phyloP scores from a whole-genome alignment of 2,329 filamentous ascomycete genomes.

The Aspergillus floridensis region DNA sequence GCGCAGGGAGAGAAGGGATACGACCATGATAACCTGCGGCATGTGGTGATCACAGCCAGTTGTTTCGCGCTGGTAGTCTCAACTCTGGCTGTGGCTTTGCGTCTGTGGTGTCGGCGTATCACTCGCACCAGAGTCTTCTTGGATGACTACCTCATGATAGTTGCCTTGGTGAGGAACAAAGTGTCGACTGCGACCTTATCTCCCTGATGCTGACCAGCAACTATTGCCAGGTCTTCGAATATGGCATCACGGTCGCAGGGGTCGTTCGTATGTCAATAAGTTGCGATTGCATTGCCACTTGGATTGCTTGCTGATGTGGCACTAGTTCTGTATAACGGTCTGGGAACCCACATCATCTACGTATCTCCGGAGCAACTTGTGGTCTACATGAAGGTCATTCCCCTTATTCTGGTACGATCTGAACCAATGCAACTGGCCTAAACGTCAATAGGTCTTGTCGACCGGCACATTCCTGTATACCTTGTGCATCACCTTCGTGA shows the following conservation, averaged over 20 bases:
- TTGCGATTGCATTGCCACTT: too few relatives aligned
- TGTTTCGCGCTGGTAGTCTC: slow-evolving; percentile 25
- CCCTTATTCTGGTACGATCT: not conserved
- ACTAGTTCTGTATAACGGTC: slow-evolving; percentile 24
- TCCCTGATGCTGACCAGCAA: slow-evolving; percentile 11
- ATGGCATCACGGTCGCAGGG: slow-evolving; percentile 24
- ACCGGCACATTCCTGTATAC: slow-evolving; percentile 26
- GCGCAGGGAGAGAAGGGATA: slow-evolving; percentile 11
- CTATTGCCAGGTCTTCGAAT: slow-evolving; percentile 19
- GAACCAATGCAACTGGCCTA: not conserved
- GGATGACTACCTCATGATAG: slow-evolving; percentile 15
- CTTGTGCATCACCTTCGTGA: slow-evolving; percentile 26
- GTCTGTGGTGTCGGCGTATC: slow-evolving; percentile 20
- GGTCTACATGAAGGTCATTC: slow-evolving; percentile 22
- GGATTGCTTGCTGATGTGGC: not conserved
- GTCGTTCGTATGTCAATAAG: slow-evolving; percentile 19
- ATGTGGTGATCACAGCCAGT: slow-evolving; percentile 28
- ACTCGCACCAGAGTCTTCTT: slow-evolving; percentile 16
- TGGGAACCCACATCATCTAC: slow-evolving; percentile 22
- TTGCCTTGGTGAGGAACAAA: slow-evolving; percentile 9
- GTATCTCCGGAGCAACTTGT: slow-evolving; percentile 17
- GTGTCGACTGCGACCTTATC: not conserved
- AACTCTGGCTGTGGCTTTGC: slow-evolving; percentile 20
- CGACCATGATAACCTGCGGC: slow-evolving; percentile 22
- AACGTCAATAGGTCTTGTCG: slow-evolving; percentile 19